These are phyloP conservation scores for Pelargonium cotyledonis DNA, from an alignment of 441 rosid species.

Conservation along the genomic window DNA sequence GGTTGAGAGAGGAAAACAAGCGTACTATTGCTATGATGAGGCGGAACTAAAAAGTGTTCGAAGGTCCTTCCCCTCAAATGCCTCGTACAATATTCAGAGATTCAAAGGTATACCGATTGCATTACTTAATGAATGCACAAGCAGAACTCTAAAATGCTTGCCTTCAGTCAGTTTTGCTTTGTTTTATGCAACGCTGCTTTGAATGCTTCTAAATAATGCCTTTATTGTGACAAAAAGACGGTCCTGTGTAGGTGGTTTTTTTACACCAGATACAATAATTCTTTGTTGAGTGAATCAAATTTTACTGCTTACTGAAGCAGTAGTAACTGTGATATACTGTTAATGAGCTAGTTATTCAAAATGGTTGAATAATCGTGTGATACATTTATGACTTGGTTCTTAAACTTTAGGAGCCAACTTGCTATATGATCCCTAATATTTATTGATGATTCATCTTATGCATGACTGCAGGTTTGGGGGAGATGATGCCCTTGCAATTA, in stretches of 20 bases:
- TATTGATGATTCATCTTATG: not conserved
- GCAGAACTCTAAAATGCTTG: not conserved
- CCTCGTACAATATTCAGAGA: constrained; percentile 77
- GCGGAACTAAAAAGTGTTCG: constrained; percentile 50
- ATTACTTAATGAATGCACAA: not conserved
- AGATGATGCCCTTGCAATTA: constrained; percentile 87
- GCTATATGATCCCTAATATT: not conserved
- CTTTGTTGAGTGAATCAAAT: no score
- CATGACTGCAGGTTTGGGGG: constrained; percentile 65
- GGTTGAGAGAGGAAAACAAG: constrained; percentile 88
- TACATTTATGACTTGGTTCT: not conserved
- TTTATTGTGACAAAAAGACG: not conserved
- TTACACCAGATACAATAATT: no score
- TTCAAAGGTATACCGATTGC: constrained; percentile 56
- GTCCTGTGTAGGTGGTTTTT: not conserved
- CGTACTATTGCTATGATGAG: constrained; percentile 61
- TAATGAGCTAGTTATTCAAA: not conserved
- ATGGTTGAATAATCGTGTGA: not conserved
- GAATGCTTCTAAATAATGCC: not conserved
- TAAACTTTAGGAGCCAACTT: not conserved
- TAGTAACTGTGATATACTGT: not conserved
- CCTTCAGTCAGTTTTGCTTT: not conserved
- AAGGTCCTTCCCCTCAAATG: constrained; percentile 57
- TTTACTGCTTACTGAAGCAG: not conserved
- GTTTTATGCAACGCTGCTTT: not conserved